Percentiles rank a stretch among this genome's conserved stretches.
Conservation (phyloP, 495 filamentous ascomycete genomes). For the Penicillium roqueforti region DNA sequence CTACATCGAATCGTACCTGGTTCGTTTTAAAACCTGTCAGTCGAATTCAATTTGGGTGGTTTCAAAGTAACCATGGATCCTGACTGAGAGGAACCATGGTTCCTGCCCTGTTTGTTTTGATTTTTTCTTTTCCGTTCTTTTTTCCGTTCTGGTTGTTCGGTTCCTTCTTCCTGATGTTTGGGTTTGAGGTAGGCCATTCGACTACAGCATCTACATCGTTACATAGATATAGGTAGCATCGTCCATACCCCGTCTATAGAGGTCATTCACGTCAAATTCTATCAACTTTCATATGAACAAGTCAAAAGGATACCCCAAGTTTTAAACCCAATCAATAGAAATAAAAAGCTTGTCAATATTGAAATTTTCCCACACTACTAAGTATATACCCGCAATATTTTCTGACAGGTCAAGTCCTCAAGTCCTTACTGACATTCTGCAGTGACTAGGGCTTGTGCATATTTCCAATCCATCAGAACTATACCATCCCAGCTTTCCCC, state of each 20-base stretch:
- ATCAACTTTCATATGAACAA: no score
- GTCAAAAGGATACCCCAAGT: background rate
- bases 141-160: background rate
- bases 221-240: no score
- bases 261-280: no score
- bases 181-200: no score
- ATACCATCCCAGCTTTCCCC: conserved; percentile 3
- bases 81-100: conserved; percentile 8
- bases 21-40: background rate
- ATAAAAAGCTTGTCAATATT: conserved; percentile 3
- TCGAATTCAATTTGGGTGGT: background rate
- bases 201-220: no score
- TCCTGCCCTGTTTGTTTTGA: conserved; percentile 9
- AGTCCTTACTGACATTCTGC: background rate
- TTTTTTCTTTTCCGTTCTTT: background rate
- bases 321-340: background rate
- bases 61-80: conserved; percentile 3
- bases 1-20: no score
- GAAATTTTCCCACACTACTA: conserved; percentile 4
- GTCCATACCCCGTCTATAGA: no score
- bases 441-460: background rate
- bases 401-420: conserved; percentile 6
- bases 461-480: background rate
- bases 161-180: background rate
- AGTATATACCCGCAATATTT: background rate